Percentiles rank a stretch among this genome's conserved stretches.
Conservation (phyloP, 768 basidiomycete genomes). For the Pulveroboletus ravenelii region DNA sequence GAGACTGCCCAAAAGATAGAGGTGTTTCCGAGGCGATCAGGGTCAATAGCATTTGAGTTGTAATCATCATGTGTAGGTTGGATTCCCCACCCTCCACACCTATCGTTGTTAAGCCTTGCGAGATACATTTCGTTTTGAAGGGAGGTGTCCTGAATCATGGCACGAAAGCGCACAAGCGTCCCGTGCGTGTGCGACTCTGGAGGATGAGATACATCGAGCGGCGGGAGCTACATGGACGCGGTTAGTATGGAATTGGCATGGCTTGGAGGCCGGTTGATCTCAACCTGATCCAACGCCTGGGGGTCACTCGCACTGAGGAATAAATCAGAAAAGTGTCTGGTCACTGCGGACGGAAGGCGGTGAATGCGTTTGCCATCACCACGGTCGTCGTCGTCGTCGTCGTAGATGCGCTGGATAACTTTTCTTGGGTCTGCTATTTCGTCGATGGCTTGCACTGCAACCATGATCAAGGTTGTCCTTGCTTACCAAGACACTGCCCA, state of each 20-base stretch:
- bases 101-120: constrained; percentile 37
- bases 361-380: background rate
- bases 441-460: constrained; percentile 45
- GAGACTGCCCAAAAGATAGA: constrained; percentile 68
- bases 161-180: constrained; percentile 66
- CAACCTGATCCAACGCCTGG: constrained; percentile 19
- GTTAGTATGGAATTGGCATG: background rate
- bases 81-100: constrained; percentile 76
- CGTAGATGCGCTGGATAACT: constrained; percentile 47
- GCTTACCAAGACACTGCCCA: constrained; percentile 13
- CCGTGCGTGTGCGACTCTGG: constrained; percentile 47
- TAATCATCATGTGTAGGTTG: constrained; percentile 27
- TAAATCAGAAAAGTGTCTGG: constrained; percentile 42
- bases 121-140: constrained; percentile 70
- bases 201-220: constrained; percentile 43
- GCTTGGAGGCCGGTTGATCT: constrained; percentile 6
- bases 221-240: constrained; percentile 47
- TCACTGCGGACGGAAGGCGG: constrained; percentile 40
- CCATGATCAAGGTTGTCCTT: constrained; percentile 36
- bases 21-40: constrained; percentile 55
- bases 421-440: constrained; percentile 46
- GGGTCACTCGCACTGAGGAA: constrained; percentile 37
- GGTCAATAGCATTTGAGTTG: constrained; percentile 31
- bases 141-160: constrained; percentile 82
- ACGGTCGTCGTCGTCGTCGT: constrained; percentile 14